Evolutionary conservation across 2,329 filamentous ascomycete species (phyloP), one percentile per base, ranked within the genome.

Genomic region (Monosporascus sp.): DNA sequence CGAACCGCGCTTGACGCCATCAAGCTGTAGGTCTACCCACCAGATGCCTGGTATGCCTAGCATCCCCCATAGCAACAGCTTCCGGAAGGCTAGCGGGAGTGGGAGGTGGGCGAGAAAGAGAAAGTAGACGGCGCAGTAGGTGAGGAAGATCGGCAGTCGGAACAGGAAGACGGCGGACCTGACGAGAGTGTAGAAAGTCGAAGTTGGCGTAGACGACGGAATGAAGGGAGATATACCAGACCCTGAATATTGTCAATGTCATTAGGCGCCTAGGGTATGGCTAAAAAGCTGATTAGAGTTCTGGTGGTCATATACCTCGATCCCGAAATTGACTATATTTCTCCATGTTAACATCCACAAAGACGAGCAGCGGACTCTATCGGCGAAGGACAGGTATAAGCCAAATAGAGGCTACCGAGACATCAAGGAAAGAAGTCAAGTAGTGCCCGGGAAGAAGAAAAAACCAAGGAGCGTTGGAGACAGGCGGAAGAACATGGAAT

Each of bases 21-120:
- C 94, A 60, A 99, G 90, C 70, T 97, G 93, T n/a, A 99, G 77
- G 71, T 99, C 94, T 52, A 97, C 87, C 93, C 93, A 97, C 91
- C 92, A 97, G 53, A 99, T 89, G 27, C 94, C 93, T 0, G 92
- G 90, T 54, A 96, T 88, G 38, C 85, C 88, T 61, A 99, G 82
- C 59, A 97, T 82, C 55, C 84, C 81, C 93, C 94, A 97, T 50
- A 97, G 75, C 48, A 90, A 83, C 14, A 89, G 83, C 73, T 97
- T 97, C 65, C 90, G 90, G 44, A 85, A 65, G 54, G 78, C 69
- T 35, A 75, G 71, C 15, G 80, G 80, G 20, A 83, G 67, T 0
- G 91, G 91, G 15, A 96, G 81, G 80, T 87, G 89, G 73, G 93
- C 89, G 50, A 97, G 79, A 55, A 96, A 64, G 55, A 89, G 67